Evolutionary conservation across 192 early-diverging fungal species (phyloP).

Genomic region (Coemansia sp.): DNA sequence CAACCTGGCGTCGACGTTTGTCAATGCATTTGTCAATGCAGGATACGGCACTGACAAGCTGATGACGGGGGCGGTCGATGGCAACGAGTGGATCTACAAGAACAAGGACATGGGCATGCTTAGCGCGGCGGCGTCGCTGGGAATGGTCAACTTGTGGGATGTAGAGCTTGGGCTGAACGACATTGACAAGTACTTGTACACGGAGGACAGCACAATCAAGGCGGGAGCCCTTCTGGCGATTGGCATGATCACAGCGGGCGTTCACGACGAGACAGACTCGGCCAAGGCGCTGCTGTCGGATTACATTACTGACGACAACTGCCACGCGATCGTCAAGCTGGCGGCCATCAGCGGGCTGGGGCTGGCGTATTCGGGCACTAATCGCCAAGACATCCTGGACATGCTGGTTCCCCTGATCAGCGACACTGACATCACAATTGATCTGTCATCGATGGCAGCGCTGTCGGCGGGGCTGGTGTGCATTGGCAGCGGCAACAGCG

Average conservation of each 20-base stretch:
- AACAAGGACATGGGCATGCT: slow-evolving; percentile 98
- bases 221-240: slow-evolving; percentile 93
- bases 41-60: slow-evolving; percentile 96
- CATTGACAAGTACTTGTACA: slow-evolving; percentile 95
- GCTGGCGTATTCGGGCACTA: slow-evolving; percentile 91
- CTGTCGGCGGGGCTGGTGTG: slow-evolving; percentile 90
- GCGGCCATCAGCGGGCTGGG: slow-evolving; percentile 89
- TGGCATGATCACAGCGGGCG: slow-evolving; percentile 86
- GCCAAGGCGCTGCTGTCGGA: slow-evolving; percentile 87
- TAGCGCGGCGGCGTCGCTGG: slow-evolving; percentile 92
- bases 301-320: slow-evolving; percentile 64
- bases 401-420: slow-evolving; percentile 77
- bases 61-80: slow-evolving; percentile 61
- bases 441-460: slow-evolving; percentile 85
- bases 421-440: slow-evolving; percentile 80
- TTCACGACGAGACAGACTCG: slow-evolving; percentile 88
- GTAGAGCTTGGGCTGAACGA: slow-evolving; percentile 84
- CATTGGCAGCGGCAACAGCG: slow-evolving; percentile 85
- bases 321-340: slow-evolving; percentile 59
- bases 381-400: slow-evolving; percentile 80
- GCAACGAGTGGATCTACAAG: slow-evolving; percentile 91
- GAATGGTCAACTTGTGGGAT: slow-evolving; percentile 93
- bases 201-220: slow-evolving; percentile 76
- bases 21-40: slow-evolving; percentile 98
- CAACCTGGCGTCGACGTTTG: slow-evolving; percentile 96